Evolutionary conservation across 148 eudicot genomes (phyloP), one percentile per base, ranked within the genome.

Genomic region (Arctostaphylos glauca): DNA sequence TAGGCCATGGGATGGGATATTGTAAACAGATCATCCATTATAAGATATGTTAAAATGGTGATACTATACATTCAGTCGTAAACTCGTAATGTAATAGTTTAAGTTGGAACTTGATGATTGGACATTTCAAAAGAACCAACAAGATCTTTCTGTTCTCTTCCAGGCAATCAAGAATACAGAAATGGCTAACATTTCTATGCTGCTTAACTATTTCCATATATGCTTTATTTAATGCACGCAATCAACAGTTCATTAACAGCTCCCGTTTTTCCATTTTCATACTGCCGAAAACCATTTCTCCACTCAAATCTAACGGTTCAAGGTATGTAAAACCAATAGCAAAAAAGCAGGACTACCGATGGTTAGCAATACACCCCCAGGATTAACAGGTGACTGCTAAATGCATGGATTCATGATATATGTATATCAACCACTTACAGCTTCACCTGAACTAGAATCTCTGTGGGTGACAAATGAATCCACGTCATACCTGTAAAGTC

Each of bases 401-500:
- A 43, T 44, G 41, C 21, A 23, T 49, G 50, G 79, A 62, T 44
- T 25, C 18, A 67, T n/a, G 52, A 62, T 62, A 66, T 21, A 66
- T 64, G 8, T 48, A 77, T 47, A 59, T 72, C 55, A 78, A 59
- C 52, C 50, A 92, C 96, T 93, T 94, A 94, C 98, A 89, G 88
- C 81, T 91, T 91, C 98, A 75, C 93, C 93, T 16, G 95, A 87
- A 77, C 86, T 81, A 74, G 86, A 83, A 84, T 84, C 85, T 89
- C 95, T 91, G 89, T 90, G 94, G 78, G 89, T 86, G 13, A 91
- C 85, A 84, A 93, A 93, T 86, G 86, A 87, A 10, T 93, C 95
- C 53, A 96, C 95, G 50, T 96, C 98, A 87, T 94, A 96, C 98
- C 98, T 96, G 92, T 62, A 81, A 53, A 83, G 50, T 49, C 64